Conservation (phyloP, 169 alveolate genomes). For the Blepharisma undulans region DNA sequence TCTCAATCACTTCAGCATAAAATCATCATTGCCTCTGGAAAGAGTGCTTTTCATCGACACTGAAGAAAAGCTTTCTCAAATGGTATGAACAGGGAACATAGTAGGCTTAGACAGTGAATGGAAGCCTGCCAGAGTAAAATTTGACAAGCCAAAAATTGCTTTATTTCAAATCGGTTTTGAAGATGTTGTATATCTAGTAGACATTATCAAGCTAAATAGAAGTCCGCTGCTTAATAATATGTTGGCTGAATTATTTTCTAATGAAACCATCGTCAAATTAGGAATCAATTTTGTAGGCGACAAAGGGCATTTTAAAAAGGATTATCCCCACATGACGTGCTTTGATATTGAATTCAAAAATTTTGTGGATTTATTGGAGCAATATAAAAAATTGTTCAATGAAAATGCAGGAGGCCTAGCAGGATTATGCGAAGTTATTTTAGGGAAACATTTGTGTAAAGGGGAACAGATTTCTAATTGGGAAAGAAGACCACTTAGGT, state of each 20-base stretch:
- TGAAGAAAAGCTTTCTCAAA: not conserved
- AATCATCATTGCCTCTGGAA: not conserved
- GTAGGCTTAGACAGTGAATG: constrained; percentile 67
- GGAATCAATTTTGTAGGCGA: constrained; percentile 55
- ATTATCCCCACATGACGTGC: constrained; percentile 46
- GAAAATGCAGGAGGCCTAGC: constrained; percentile 55
- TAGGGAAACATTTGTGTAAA: constrained; percentile 77
- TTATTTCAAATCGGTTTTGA: constrained; percentile 49
- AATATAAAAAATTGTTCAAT: constrained; percentile 14
- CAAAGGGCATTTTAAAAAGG: constrained; percentile 17
- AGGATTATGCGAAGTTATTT: constrained; percentile 67
- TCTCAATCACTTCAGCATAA: not conserved
- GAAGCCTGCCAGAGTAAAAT: constrained; percentile 48
- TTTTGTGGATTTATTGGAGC: constrained; percentile 41
- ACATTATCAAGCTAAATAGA: constrained; percentile 38
- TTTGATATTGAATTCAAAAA: constrained; percentile 20
- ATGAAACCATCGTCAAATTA: not conserved
- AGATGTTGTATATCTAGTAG: constrained; percentile 43
- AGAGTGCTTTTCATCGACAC: not conserved
- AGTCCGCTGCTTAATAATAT: constrained; percentile 33
- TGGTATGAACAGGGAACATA: not conserved
- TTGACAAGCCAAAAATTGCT: constrained; percentile 41
- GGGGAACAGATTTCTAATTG: constrained; percentile 85
- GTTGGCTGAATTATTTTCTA: constrained; percentile 35
- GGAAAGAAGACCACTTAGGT: constrained; percentile 86